Evolutionary conservation across 257 asterid species (phyloP).

Genomic region (Jaltomata sinuosa): DNA sequence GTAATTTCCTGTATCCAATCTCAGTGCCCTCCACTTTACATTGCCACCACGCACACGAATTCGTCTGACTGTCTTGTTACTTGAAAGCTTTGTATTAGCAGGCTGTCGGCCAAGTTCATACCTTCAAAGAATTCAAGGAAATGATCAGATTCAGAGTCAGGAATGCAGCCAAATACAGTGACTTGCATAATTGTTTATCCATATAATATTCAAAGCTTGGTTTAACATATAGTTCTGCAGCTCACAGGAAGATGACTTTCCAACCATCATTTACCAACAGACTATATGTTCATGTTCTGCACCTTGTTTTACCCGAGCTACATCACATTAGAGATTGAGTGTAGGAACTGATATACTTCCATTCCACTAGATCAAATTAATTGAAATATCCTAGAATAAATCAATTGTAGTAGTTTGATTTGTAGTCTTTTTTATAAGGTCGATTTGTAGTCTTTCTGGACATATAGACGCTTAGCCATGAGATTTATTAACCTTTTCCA

Average conservation of each 20-base stretch:
- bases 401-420: not conserved
- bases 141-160: not conserved
- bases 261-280: not conserved
- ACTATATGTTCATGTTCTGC: not conserved
- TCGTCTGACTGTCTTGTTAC: slow-evolving; percentile 29
- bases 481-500: not conserved
- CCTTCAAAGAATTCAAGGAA: slow-evolving; percentile 7
- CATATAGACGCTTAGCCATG: not conserved
- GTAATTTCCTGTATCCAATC: slow-evolving; percentile 34
- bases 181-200: not conserved
- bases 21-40: slow-evolving; percentile 37
- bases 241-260: not conserved
- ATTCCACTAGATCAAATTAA: not conserved
- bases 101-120: slow-evolving; percentile 42
- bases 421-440: not conserved
- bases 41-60: slow-evolving; percentile 36
- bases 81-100: slow-evolving; percentile 30
- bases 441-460: not conserved
- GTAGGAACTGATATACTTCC: not conserved
- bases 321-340: not conserved
- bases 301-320: not conserved
- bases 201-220: not conserved
- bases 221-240: not conserved
- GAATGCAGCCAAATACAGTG: not conserved
- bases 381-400: not conserved